Base-by-base conservation (phyloP, 441 rosid species). In the Jatropha podagrica region DNA sequence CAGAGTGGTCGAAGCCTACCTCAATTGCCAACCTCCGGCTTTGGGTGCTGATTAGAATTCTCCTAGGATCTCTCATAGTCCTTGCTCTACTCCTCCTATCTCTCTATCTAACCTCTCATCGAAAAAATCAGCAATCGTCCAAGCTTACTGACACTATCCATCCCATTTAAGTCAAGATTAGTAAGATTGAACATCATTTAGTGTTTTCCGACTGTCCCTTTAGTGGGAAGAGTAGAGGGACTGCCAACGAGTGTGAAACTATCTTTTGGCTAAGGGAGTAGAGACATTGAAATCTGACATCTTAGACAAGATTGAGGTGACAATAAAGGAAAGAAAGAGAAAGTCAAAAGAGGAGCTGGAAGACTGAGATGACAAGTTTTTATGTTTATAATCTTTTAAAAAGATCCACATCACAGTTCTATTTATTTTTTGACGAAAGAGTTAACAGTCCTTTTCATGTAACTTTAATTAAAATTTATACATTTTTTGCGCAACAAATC, bases 31-130 rank as follows among this genome's bases (percentile, higher is more conserved):
- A 98, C 12, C 91, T 95, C 69, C 87, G 90, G 7, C 84, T 95
- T 0, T 95, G 99, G 99, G 96, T 95, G n/a, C 89, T 95, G 3
- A 90, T 95, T 72, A 98, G 96, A 51, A 90, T 95, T 84, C 78
- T 93, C 38, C 80, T 92, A 8, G 99, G 97, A 71, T 95, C 97
- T 68, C 77, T 92, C 44, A 86, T 95, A 58, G 95, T 93, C 61
- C 77, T 95, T 12, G 79, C 92, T 48, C 92, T 95, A 60, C 91
- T 95, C 77, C 86, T 95, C 65, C 84, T 95, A 82, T 95, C 99
- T 37, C 93, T 95, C 65, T 95, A 98, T 80, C 65, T 95, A 32
- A 90, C 99, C 54, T 88, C 92, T 17, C 97, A 96, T 65, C 95
- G 92, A 17, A 88, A 88, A 76, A 83, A 61, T 42, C 83, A 81